Evolutionary conservation across 148 eudicot genomes (phyloP).

Genomic region (Camellia sinensis): DNA sequence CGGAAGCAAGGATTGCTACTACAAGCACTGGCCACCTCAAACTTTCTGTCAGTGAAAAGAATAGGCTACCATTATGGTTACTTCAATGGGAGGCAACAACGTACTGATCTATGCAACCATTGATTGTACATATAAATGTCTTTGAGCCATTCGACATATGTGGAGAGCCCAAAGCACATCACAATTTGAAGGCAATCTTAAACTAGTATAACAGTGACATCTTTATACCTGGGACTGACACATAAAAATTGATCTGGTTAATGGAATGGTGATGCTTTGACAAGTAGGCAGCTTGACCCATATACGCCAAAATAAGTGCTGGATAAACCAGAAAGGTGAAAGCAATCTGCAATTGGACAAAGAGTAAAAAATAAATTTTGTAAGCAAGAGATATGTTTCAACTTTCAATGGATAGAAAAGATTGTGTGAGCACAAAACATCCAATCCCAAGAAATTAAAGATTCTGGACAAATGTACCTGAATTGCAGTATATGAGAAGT

Average conservation of each 20-base stretch:
- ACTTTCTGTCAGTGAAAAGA: conserved; percentile 37
- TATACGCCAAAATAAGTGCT: conserved; percentile 70
- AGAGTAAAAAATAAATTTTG: neutral
- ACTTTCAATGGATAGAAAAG: neutral
- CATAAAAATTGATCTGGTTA: conserved; percentile 66
- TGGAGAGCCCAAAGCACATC: too few relatives aligned
- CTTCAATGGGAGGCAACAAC: neutral
- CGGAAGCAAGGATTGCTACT: conserved; percentile 79
- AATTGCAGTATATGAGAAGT: conserved; percentile 78
- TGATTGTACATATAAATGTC: neutral
- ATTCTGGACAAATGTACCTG: conserved; percentile 45
- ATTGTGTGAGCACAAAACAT: neutral
- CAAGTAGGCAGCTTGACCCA: conserved; percentile 95
- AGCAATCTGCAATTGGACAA: conserved; percentile 62
- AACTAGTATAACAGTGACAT: neutral
- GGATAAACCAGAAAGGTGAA: conserved; percentile 84
- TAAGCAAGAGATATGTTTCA: neutral
- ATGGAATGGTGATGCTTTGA: conserved; percentile 69
- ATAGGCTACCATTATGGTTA: neutral
- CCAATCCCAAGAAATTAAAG: neutral
- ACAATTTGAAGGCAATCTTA: too few relatives aligned
- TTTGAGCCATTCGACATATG: too few relatives aligned
- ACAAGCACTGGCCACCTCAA: conserved; percentile 75
- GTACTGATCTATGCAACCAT: neutral
- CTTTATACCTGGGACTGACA: conserved; percentile 74